Conservation (phyloP, 441 rosid species). For the Codiaeum variegatum region DNA sequence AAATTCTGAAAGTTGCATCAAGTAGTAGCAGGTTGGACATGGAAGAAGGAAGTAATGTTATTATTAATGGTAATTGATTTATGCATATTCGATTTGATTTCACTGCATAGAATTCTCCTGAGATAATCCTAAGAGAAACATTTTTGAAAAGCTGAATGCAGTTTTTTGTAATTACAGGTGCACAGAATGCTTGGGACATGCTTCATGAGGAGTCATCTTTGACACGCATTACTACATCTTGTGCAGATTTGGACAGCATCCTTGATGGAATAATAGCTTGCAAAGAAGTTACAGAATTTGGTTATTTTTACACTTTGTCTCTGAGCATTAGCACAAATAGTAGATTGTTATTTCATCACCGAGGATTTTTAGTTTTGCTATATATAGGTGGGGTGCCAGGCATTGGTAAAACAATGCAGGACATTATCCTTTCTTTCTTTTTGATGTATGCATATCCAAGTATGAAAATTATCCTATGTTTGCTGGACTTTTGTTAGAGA, state of each 20-base stretch:
- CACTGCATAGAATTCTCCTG: background rate
- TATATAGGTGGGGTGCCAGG: constrained; percentile 84
- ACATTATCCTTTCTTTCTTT: constrained; percentile 19
- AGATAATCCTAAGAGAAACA: background rate
- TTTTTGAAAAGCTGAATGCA: background rate
- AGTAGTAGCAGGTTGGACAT: constrained; percentile 19
- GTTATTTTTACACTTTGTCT: constrained; percentile 25
- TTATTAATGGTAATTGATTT: constrained; percentile 42
- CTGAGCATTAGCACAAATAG: background rate
- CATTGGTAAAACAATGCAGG: constrained; percentile 83
- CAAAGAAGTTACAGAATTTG: constrained; percentile 90
- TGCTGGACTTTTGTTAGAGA: constrained; percentile 8
- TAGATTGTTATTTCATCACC: background rate
- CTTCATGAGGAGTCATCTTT: constrained; percentile 69
- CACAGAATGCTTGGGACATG: constrained; percentile 90
- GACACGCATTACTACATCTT: constrained; percentile 73
- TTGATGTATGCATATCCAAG: background rate
- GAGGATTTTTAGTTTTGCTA: background rate
- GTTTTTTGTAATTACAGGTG: constrained; percentile 38
- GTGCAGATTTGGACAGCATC: constrained; percentile 71
- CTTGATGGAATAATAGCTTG: constrained; percentile 87
- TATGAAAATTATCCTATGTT: background rate
- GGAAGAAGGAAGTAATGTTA: constrained; percentile 27
- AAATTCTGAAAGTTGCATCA: constrained; percentile 49
- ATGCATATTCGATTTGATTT: constrained; percentile 9